A percentile compares a stretch with the other conserved stretches of the same genome.
Conservation (phyloP, 179 eudicot genomes). For the Silene vulgaris region DNA sequence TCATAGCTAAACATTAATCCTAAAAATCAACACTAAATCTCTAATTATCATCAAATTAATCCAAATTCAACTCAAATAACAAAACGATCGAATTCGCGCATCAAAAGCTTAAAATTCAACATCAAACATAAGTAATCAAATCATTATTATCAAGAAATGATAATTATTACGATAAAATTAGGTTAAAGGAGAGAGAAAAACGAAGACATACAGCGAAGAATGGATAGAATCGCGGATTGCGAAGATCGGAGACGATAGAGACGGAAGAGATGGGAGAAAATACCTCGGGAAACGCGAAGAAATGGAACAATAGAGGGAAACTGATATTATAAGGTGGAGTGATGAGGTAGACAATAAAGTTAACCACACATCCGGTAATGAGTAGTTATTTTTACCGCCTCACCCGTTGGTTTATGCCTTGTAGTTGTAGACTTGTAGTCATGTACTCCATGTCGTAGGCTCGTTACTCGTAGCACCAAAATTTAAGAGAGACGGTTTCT, state of each 20-base stretch:
- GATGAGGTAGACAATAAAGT: constrained; percentile 18
- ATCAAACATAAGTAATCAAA: neutral
- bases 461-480: no score
- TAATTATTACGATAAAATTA: neutral
- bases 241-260: neutral
- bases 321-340: neutral
- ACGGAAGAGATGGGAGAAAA: constrained; percentile 6
- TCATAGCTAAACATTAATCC: neutral
- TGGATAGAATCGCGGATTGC: constrained; percentile 9
- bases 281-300: constrained; percentile 18
- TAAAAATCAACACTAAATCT: neutral
- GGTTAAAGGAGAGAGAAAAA: neutral
- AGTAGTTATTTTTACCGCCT: constrained; percentile 21
- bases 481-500: no score
- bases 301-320: neutral
- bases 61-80: neutral
- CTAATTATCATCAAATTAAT: neutral
- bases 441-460: no score
- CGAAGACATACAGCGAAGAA: neutral
- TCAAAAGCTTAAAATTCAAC: neutral
- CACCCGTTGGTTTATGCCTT: neutral
- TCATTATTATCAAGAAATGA: neutral
- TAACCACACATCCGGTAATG: constrained; percentile 32
- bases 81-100: neutral
- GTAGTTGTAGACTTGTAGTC: no score